Evolutionary conservation across 441 rosid genomes (phyloP).

Genomic region (Corymbia calophylla): DNA sequence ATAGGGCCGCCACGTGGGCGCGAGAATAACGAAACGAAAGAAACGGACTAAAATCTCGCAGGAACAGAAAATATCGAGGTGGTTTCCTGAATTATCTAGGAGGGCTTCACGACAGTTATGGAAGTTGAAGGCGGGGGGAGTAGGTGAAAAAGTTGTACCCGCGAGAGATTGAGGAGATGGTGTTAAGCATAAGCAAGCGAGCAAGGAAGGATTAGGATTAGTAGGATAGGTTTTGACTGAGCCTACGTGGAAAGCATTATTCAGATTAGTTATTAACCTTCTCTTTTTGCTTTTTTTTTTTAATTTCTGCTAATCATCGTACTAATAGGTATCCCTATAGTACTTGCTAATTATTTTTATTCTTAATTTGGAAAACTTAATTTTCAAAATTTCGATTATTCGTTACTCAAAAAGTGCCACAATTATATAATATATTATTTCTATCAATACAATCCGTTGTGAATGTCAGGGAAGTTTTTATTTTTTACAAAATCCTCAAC

Average conservation of each 20-base stretch:
- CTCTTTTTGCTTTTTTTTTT: fast-evolving
- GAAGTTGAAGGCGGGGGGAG: constrained; percentile 4
- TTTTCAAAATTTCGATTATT: not conserved
- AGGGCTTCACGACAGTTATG: constrained; percentile 8
- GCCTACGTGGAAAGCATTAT: not conserved
- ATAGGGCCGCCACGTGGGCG: not conserved
- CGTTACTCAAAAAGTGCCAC: not conserved
- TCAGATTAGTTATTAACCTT: not conserved
- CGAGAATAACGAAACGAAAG: not conserved
- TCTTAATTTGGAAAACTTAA: not conserved
- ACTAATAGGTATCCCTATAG: not conserved
- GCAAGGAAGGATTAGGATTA: not conserved
- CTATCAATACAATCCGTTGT: not conserved
- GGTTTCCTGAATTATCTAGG: constrained; percentile 6
- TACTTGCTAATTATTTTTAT: not conserved
- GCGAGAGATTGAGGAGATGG: not conserved
- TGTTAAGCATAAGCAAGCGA: not conserved
- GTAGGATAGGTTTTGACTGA: not conserved
- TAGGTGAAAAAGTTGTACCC: constrained; percentile 14
- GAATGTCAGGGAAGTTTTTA: fast-evolving
- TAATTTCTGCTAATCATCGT: not conserved
- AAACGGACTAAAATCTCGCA: constrained; percentile 11
- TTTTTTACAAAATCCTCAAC: not conserved
- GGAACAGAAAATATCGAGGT: not conserved
- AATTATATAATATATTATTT: not conserved